These are phyloP conservation scores for Ophidiomyces ophidiicola DNA, from an alignment of 2,329 filamentous ascomycete genomes.

Conservation along the genomic window DNA sequence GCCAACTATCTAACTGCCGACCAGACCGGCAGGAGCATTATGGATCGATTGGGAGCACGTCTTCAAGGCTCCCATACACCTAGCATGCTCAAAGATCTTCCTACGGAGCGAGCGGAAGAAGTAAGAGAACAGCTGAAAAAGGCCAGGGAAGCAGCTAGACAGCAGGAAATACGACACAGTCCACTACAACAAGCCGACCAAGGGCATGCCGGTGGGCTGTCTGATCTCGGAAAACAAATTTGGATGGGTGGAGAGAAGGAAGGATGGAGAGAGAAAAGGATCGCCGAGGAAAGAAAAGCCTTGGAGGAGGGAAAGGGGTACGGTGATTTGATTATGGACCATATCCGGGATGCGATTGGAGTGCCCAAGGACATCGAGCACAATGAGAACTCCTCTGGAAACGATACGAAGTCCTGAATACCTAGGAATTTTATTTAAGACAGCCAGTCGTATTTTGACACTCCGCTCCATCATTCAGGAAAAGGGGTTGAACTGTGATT, in stretches of 20 bases:
- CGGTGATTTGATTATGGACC: conserved; percentile 35
- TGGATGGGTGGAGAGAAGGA: conserved; percentile 30
- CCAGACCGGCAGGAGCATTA: conserved; percentile 28
- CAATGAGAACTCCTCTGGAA: conserved; percentile 15
- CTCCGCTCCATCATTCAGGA: too few relatives aligned
- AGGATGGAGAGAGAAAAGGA: conserved; percentile 29
- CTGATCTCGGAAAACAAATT: conserved; percentile 15
- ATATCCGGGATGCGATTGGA: conserved; percentile 32
- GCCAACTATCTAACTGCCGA: conserved; percentile 23
- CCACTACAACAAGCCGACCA: conserved; percentile 13
- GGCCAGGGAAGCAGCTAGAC: conserved; percentile 10
- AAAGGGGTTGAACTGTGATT: too few relatives aligned
- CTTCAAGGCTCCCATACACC: conserved; percentile 5
- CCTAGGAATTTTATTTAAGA: too few relatives aligned
- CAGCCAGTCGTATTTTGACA: too few relatives aligned
- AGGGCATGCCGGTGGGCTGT: conserved; percentile 18
- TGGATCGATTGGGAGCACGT: conserved; percentile 22
- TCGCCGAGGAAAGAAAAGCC: conserved; percentile 31
- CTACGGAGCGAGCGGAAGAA: conserved; percentile 17
- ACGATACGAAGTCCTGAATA: conserved; percentile 1
- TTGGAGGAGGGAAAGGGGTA: conserved; percentile 30
- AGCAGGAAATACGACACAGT: conserved; percentile 6
- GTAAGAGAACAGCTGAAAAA: conserved; percentile 15
- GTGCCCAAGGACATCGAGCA: conserved; percentile 22
- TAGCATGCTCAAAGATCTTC: conserved; percentile 12